Conservation (phyloP, 2,329 filamentous ascomycete genomes). For the Trichoderma atroviride region DNA sequence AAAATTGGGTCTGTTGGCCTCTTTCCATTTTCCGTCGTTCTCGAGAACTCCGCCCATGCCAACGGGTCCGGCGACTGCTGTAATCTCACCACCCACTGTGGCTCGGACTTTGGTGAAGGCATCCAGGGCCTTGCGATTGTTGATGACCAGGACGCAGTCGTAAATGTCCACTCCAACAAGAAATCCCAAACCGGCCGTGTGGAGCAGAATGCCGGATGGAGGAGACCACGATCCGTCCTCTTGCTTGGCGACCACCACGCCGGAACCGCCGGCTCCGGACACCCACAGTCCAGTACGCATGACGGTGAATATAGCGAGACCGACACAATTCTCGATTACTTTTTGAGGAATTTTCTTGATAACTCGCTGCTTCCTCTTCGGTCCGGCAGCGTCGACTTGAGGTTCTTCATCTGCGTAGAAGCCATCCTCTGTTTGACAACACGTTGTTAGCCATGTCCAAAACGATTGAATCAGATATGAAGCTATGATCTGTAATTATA, state of each 20-base stretch:
- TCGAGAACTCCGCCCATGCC: slow-evolving; percentile 64
- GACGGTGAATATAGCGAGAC: slow-evolving; percentile 65
- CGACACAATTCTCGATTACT: slow-evolving; percentile 58
- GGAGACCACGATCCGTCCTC: slow-evolving; percentile 68
- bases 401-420: slow-evolving; percentile 50
- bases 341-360: slow-evolving; percentile 48
- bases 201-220: slow-evolving; percentile 71
- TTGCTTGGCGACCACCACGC: slow-evolving; percentile 60
- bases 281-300: slow-evolving; percentile 61
- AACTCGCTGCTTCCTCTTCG: slow-evolving; percentile 48
- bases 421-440: slow-evolving; percentile 51
- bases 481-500: no score
- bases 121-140: slow-evolving; percentile 66
- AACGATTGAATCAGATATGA: not conserved
- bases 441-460: not conserved
- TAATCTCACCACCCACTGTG: slow-evolving; percentile 71
- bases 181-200: slow-evolving; percentile 71
- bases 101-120: slow-evolving; percentile 69
- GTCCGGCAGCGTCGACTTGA: slow-evolving; percentile 36
- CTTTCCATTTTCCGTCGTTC: slow-evolving; percentile 38
- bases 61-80: slow-evolving; percentile 60
- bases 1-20: slow-evolving; percentile 64
- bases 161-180: slow-evolving; percentile 75
- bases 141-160: slow-evolving; percentile 76
- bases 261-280: slow-evolving; percentile 62